These are phyloP conservation scores for Meredithiella fracta DNA, from an alignment of 2,329 filamentous ascomycete genomes.

Conservation along the genomic window DNA sequence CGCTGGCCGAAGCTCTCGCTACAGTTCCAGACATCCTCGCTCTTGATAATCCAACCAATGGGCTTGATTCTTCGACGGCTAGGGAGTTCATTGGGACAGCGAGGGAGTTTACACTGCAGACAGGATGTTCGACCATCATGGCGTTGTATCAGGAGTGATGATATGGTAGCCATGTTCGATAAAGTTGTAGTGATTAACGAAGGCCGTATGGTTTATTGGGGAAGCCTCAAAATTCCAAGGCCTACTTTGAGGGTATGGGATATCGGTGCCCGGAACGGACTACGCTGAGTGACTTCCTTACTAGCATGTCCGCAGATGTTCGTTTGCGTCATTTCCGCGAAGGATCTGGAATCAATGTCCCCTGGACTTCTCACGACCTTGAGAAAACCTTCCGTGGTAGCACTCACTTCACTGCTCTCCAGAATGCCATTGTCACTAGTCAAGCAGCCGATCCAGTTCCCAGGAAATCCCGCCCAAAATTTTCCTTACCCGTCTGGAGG, in stretches of 20 bases:
- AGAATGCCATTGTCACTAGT: neutral
- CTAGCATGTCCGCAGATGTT: neutral
- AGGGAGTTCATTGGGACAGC: constrained; percentile 7
- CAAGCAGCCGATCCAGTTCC: neutral
- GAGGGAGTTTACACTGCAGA: constrained; percentile 6
- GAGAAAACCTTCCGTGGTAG: neutral
- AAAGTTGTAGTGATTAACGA: constrained; percentile 13
- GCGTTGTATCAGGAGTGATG: constrained; percentile 11
- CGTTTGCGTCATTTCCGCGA: neutral
- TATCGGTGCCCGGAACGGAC: constrained; percentile 55
- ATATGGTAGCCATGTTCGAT: constrained; percentile 7
- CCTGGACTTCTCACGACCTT: neutral
- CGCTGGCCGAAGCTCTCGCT: constrained; percentile 51
- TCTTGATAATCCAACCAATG: constrained; percentile 12
- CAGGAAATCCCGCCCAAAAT: neutral
- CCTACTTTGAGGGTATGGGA: constrained; percentile 55
- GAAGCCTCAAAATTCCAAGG: constrained; percentile 44
- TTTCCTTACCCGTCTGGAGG: neutral
- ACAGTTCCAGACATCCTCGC: constrained; percentile 6
- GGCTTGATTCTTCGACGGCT: constrained; percentile 10
- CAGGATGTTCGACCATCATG: constrained; percentile 9
- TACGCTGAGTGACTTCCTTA: constrained; percentile 62
- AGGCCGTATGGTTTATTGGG: constrained; percentile 40
- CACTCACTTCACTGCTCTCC: neutral
- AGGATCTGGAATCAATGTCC: neutral